Evolutionary conservation across 2,329 filamentous ascomycete genomes (phyloP).

Genomic region (Penicillium crustosum): DNA sequence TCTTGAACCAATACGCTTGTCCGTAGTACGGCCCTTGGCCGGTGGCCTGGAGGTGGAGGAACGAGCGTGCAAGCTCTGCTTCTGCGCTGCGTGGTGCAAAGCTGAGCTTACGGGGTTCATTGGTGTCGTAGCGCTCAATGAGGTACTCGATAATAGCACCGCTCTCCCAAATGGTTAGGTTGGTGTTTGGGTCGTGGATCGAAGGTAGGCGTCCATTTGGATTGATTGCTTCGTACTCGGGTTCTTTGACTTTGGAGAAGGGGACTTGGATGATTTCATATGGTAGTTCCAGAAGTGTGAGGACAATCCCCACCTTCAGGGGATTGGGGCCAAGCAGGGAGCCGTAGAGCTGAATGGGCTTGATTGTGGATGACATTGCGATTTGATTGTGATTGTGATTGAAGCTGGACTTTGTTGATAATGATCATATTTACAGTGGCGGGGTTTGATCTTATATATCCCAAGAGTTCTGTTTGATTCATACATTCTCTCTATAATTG

Average conservation of each 20-base stretch:
- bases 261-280: constrained; percentile 27
- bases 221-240: constrained; percentile 31
- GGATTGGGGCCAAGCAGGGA: constrained; percentile 28
- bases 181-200: constrained; percentile 40
- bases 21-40: constrained; percentile 54
- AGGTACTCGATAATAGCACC: constrained; percentile 49
- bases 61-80: constrained; percentile 44
- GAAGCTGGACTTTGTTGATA: neutral
- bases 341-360: constrained; percentile 11
- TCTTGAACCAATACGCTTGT: constrained; percentile 47
- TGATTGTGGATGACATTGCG: constrained; percentile 1
- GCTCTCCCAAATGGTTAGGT: constrained; percentile 46
- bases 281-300: constrained; percentile 35
- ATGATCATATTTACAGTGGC: neutral
- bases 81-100: constrained; percentile 38
- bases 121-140: constrained; percentile 47
- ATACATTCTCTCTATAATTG: neutral
- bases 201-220: constrained; percentile 38
- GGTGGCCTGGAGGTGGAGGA: constrained; percentile 47
- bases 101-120: constrained; percentile 33
- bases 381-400: neutral
- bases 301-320: constrained; percentile 25
- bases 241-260: constrained; percentile 30
- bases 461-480: neutral
- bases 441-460: neutral